Evolutionary conservation across 352 stramenopile species (phyloP), one percentile per base, ranked within the genome.

Genomic region (Pythium apleroticum): DNA sequence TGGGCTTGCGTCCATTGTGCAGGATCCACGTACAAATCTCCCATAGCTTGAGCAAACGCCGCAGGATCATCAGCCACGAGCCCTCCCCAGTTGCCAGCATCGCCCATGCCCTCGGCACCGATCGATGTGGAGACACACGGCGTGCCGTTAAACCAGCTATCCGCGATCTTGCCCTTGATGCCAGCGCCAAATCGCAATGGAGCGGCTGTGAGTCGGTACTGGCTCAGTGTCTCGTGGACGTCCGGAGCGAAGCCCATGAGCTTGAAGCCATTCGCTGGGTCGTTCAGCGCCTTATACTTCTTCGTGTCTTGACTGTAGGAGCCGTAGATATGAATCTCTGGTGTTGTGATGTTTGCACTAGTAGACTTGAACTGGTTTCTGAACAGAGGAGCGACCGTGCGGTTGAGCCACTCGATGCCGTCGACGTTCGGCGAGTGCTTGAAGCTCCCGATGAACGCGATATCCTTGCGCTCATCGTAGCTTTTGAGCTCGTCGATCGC

Each of bases 91-190:
- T 59, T 37, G 15, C n/a, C 19, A 41, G 35, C 8, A 5, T 52
- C 10, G 28, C 66, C 57, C 77, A 97, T 97, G 10, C 91, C 93
- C 63, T 98, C 95, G 1, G 84, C 77, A 4, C 93, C 95, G 46
- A 98, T 86, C 0, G 80, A 81, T 10, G 93, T 98, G 4, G 86
- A 86, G 5, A 98, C 84, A 15, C 95, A 96, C 1, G 95, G 95
- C 39, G 90, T 95, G 5, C 92, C 91, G 57, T 82, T 82, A 33
- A 83, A 86, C 95, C 95, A 98, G 66, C 89, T 90, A 66, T 98
- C 93, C 2, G 93, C 80, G 60, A 98, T 97, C 70, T 98, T 98
- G 22, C 95, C 95, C 69, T 98, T 98, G 64, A 98, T 97, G 2
- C 95, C 95, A 2, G 93, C 93, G 28, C 95, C 95, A 76, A 96